Evolutionary conservation across 345 rosid genomes (phyloP).

Genomic region (Isatis tinctoria): DNA sequence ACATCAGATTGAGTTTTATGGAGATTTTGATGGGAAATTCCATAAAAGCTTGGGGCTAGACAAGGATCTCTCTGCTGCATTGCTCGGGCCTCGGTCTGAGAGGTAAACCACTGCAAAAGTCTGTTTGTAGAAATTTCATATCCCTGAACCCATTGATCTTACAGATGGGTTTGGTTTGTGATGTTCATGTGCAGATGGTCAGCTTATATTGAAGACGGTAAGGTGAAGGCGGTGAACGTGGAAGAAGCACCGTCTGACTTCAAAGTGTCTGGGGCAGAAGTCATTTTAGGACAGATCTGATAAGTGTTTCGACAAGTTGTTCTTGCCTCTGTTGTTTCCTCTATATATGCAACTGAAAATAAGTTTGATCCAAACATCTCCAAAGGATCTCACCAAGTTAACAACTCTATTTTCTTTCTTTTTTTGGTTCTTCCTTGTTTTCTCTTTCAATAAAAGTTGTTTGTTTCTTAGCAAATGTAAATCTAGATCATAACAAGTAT

Average conservation of each 20-base stretch:
- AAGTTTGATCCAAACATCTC: conserved; percentile 29
- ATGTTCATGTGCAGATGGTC: conserved; percentile 63
- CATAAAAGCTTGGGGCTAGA: conserved; percentile 84
- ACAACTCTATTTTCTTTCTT: neutral
- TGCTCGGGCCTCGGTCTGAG: conserved; percentile 80
- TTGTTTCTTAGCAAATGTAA: neutral
- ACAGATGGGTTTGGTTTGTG: neutral
- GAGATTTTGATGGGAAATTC: conserved; percentile 83
- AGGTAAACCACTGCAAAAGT: conserved; percentile 41
- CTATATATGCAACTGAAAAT: conserved; percentile 5
- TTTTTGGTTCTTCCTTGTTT: neutral
- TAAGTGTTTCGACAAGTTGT: neutral
- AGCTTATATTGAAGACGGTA: conserved; percentile 80
- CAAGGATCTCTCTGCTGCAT: conserved; percentile 83
- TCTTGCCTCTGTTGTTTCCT: neutral
- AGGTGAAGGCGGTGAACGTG: conserved; percentile 68
- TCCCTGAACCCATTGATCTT: neutral
- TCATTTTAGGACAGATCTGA: conserved; percentile 74
- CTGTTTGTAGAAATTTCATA: neutral
- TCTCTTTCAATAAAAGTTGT: neutral
- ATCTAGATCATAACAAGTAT: neutral
- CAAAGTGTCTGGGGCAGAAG: conserved; percentile 79
- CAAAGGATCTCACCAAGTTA: conserved; percentile 12
- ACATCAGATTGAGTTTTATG: conserved; percentile 79
- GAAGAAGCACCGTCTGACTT: conserved; percentile 89